These are phyloP conservation scores for Geotrichum bryndzae DNA, from an alignment of 1,139 yeast genomes.

Conservation along the genomic window DNA sequence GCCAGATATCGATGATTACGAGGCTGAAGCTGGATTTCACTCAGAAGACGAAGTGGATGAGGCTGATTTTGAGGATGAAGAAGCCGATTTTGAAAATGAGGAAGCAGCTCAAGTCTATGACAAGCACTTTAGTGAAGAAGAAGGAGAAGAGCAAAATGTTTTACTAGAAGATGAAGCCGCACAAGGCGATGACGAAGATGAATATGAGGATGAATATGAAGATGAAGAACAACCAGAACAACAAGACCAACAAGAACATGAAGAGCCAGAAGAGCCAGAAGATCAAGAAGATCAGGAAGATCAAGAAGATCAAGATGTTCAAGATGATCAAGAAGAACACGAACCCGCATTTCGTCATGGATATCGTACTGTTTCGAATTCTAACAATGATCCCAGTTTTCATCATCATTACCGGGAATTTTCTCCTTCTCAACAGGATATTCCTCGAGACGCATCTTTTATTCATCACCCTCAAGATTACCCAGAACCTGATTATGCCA, in stretches of 20 bases:
- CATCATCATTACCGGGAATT: not conserved
- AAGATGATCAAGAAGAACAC: not conserved
- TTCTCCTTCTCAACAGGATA: not conserved
- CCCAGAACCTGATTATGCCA: not conserved
- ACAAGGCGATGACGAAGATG: not conserved
- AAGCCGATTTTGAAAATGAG: not conserved
- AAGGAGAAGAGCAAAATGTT: not conserved
- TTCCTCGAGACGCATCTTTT: not conserved
- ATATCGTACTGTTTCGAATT: not conserved
- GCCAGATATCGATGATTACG: not conserved
- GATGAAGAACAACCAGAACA: too few species aligned
- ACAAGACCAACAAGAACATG: not conserved
- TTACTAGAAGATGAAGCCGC: not conserved
- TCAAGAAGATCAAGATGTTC: not conserved
- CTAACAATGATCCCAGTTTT: not conserved
- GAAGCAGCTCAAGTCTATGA: not conserved
- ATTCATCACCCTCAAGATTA: not conserved
- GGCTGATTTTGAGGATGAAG: not conserved
- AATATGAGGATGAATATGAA: not conserved
- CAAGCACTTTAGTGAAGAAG: not conserved
- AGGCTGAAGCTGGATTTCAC: not conserved
- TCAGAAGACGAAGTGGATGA: not conserved
- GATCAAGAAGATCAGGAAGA: not conserved
- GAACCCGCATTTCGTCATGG: not conserved
- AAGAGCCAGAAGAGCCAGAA: not conserved